Evolutionary conservation across 257 asterid genomes (phyloP).

Genomic region (Primulina eburnea): DNA sequence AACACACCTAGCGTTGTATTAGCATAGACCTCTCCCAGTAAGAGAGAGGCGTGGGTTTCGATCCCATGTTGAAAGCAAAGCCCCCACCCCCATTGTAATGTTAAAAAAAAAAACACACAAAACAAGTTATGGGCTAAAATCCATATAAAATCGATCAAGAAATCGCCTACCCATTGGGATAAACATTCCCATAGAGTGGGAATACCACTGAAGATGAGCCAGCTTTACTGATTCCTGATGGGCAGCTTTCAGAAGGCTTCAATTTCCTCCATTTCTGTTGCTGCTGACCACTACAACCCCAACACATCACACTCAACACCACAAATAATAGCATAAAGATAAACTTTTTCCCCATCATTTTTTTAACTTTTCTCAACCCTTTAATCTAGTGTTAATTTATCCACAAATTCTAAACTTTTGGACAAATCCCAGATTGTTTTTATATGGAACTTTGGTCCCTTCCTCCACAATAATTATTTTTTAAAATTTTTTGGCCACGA

Average conservation of each 20-base stretch:
- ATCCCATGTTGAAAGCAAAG: too few species aligned
- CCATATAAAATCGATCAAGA: not conserved
- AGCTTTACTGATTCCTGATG: constrained; percentile 33
- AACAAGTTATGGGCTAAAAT: too few species aligned
- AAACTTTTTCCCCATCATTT: constrained; percentile 38
- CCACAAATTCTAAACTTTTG: not conserved
- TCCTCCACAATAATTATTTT: not conserved
- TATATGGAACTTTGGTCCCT: constrained; percentile 18
- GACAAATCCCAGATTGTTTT: constrained; percentile 18
- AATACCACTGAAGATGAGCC: constrained; percentile 61
- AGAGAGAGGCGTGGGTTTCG: too few species aligned
- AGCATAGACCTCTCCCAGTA: too few species aligned
- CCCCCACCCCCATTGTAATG: too few species aligned
- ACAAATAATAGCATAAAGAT: constrained; percentile 32
- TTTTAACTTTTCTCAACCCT: not conserved
- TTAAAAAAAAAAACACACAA: too few species aligned
- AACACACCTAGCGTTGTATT: too few species aligned
- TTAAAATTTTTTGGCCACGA: not conserved
- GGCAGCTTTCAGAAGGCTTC: constrained; percentile 37
- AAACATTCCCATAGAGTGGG: constrained; percentile 83
- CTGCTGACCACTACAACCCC: constrained; percentile 37
- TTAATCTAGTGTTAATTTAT: not conserved
- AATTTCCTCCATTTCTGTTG: constrained; percentile 60
- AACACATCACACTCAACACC: constrained; percentile 39
- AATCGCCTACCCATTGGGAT: constrained; percentile 74